Evolutionary conservation across 2,329 filamentous ascomycete species (phyloP).

Genomic region (Eurotiales sp.): DNA sequence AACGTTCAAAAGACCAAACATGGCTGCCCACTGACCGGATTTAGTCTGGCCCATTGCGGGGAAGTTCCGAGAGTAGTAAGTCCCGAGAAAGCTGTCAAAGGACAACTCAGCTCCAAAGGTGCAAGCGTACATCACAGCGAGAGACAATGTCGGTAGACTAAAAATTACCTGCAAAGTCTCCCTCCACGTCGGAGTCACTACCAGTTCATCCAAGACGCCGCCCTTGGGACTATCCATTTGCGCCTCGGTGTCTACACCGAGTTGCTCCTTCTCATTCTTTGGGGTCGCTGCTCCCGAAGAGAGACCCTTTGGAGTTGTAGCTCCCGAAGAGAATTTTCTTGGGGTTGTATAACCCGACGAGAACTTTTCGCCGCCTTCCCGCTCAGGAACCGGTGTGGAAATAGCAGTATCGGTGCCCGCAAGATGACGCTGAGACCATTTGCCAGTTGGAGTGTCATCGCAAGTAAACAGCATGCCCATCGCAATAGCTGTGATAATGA

Average conservation of each 20-base stretch:
- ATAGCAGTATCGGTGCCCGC: too few relatives aligned
- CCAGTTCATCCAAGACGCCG: slow-evolving; percentile 55
- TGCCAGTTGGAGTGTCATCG: slow-evolving; percentile 77
- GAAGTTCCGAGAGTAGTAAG: slow-evolving; percentile 58
- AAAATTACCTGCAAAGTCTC: slow-evolving; percentile 60
- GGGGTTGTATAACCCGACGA: too few relatives aligned
- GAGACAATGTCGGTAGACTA: slow-evolving; percentile 55
- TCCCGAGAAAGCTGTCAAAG: slow-evolving; percentile 59
- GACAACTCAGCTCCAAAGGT: slow-evolving; percentile 59
- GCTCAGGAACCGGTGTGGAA: too few relatives aligned
- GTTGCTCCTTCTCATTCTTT: slow-evolving; percentile 19
- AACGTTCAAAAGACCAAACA: slow-evolving; percentile 53
- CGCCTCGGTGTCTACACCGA: slow-evolving; percentile 29
- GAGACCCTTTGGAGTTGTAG: slow-evolving; percentile 30
- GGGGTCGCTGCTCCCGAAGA: slow-evolving; percentile 25
- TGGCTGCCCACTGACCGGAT: slow-evolving; percentile 54
- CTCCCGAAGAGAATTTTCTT: slow-evolving; percentile 18
- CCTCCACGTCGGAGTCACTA: slow-evolving; percentile 58
- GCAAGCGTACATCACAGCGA: slow-evolving; percentile 56
- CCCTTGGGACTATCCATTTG: slow-evolving; percentile 38
- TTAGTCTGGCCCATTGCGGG: slow-evolving; percentile 51
- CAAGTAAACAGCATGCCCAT: slow-evolving; percentile 69
- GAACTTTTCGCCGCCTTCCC: too few relatives aligned
- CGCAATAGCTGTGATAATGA: slow-evolving; percentile 66
- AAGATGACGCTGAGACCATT: slow-evolving; percentile 69